Evolutionary conservation across 2,329 filamentous ascomycete species (phyloP), one percentile per base, ranked within the genome.

Genomic region (Elsinoe ampelina): DNA sequence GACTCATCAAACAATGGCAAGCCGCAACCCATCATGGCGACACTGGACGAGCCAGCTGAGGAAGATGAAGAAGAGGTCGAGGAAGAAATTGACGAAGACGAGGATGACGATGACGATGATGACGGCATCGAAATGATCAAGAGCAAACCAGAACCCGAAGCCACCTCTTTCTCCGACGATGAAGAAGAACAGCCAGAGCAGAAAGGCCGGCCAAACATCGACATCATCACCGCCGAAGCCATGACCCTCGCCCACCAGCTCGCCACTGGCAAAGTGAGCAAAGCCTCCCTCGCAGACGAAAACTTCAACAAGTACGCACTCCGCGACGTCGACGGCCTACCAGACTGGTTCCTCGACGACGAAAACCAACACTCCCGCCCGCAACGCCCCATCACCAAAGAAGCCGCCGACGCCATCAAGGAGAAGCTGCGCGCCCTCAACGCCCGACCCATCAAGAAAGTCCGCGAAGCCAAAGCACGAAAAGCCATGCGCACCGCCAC

Each of bases 171-270:
- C 19, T 47, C 63, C 63, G 77, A 82, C 47, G 77, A 83, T 59
- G 80, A 84, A 54, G 82, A 81, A 59, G 51, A 58, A 26, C 59
- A 60, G 13, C 78, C 80, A 54, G 78, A 75, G 60, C 54, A 62
- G 3, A 77, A 82, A 57, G 85, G 84, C 58, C 81, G 78, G 56
- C 69, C 72, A 79, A 91, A 96, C 68, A 95, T 98, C 72, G 90
- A 97, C 70, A 97, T 98, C 66, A 95, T 97, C 67, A 98, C 93
- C n/a, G 93, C 90, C 4, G 93, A 98, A 76, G 93, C 95, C 61
- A 98, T 98, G 93, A 95, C 92, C 0, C 80, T 98, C 13, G 95
- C 93, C 0, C 93, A 97, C 62, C 82, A 89, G 67, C 84, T 98
- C 58, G 93, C 91, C 2, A 89, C 86, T 0, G 92, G 92, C 43